Percentiles rank a stretch among this genome's conserved stretches.
phyloP scores from a whole-genome alignment of 2,329 filamentous ascomycete genomes.

The Xylaria multiplex region DNA sequence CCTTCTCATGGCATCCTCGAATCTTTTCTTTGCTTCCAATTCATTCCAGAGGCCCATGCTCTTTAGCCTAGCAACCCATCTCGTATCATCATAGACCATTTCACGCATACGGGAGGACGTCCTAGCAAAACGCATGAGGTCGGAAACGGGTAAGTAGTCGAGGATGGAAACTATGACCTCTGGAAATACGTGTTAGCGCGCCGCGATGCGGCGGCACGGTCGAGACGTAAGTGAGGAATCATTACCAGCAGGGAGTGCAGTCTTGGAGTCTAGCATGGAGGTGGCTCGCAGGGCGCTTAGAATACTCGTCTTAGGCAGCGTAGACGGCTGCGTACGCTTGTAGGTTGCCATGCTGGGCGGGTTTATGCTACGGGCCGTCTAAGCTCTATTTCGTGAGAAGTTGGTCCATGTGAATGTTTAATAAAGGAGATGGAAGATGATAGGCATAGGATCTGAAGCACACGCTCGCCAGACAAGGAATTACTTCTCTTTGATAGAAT shows the following conservation, averaged over 20 bases:
- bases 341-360: constrained; percentile 49
- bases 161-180: constrained; percentile 90
- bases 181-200: constrained; percentile 49
- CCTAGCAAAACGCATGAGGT: constrained; percentile 86
- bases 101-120: constrained; percentile 88
- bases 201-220: background rate
- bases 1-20: constrained; percentile 75
- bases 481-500: constrained; percentile 11
- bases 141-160: constrained; percentile 85
- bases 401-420: constrained; percentile 24
- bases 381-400: constrained; percentile 1
- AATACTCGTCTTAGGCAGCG: constrained; percentile 62
- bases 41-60: constrained; percentile 95
- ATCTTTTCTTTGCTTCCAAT: constrained; percentile 79
- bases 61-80: constrained; percentile 89
- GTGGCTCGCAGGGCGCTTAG: constrained; percentile 82
- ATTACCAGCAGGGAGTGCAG: constrained; percentile 83
- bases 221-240: constrained; percentile 3
- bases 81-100: constrained; percentile 98
- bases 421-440: background rate
- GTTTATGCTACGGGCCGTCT: constrained; percentile 18
- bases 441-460: background rate
- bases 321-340: constrained; percentile 52
- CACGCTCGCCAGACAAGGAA: background rate
- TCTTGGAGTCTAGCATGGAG: constrained; percentile 80